Evolutionary conservation across 23 red algal species (phyloP), one percentile per base, ranked within the genome.

Genomic region (Cyanidioschyzon merolae): DNA sequence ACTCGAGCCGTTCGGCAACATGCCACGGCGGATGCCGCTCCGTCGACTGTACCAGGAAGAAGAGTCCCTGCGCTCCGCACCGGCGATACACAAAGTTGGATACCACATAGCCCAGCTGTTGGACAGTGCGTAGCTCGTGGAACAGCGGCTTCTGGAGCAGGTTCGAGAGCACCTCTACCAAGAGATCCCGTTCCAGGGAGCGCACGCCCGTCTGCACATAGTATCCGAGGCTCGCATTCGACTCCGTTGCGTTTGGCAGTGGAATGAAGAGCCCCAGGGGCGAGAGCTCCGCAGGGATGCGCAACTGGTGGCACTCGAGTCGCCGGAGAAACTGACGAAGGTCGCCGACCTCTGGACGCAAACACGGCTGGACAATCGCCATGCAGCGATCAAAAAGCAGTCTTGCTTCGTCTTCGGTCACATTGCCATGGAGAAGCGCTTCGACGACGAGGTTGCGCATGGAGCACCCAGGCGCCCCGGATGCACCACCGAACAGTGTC

Each of bases 101-200:
- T 37, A 96, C 92, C 50, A 90, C 57, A 77, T 96, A 96, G 26
- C 92, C 92, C 1, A 96, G 84, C 58, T 96, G 92, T 38, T 90
- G 74, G 17, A 86, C 82, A 2, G 92, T 96, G 41, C 92, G 84
- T 40, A 96, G 77, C 57, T 90, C 82, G 68, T 96, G 79, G 31
- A 91, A 96, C 16, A 59, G 37, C 18, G 88, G 92, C 77, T 96
- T 91, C 35, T 89, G 74, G 34, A 96, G 1, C 31, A 96, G 90
- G 7, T 88, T 79, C 54, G 51, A 50, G 38, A 96, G 39, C 34
- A 96, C 58, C 34, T 89, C 88, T 27, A 89, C 25, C 37, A 79
- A 57, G 40, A 90, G 75, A 68, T 90, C 88, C 57, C 0, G 38
- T 32, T 63, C 76, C 37, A 79, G 80, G 57, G 84, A 41, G 21